A percentile compares a stretch with the other conserved stretches of the same genome.
These are phyloP conservation scores for Lipomyces spencermartinsiae DNA, from an alignment of 805 yeast genomes.

Conservation along the genomic window DNA sequence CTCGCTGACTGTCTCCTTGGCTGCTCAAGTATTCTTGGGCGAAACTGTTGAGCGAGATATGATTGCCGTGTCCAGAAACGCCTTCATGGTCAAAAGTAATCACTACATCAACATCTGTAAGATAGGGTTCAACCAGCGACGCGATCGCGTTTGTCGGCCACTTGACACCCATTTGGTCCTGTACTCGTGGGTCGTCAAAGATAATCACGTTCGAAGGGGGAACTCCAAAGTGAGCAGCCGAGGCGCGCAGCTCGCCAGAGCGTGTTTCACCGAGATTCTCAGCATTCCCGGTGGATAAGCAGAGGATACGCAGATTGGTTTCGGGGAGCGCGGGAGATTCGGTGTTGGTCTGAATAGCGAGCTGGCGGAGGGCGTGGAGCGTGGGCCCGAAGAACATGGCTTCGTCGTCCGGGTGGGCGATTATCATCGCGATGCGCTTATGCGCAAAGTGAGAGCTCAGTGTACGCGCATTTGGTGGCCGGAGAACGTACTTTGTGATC, in stretches of 20 bases:
- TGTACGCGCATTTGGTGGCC: slow-evolving; percentile 20
- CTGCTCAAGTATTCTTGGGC: slow-evolving; percentile 43
- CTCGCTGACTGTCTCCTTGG: slow-evolving; percentile 29
- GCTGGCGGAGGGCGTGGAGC: slow-evolving; percentile 53
- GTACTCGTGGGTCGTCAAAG: slow-evolving; percentile 57
- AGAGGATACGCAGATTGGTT: slow-evolving; percentile 26
- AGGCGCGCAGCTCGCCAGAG: slow-evolving; percentile 60
- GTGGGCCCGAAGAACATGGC: slow-evolving; percentile 96
- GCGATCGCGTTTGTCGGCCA: slow-evolving; percentile 66
- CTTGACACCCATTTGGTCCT: slow-evolving; percentile 68
- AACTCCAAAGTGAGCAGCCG: slow-evolving; percentile 63
- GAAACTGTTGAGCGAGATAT: slow-evolving; percentile 66
- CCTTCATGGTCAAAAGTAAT: slow-evolving; percentile 85
- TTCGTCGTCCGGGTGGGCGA: slow-evolving; percentile 99
- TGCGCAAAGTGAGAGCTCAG: slow-evolving; percentile 20
- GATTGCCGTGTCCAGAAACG: slow-evolving; percentile 88
- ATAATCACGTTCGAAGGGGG: slow-evolving; percentile 50
- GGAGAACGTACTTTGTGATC: slow-evolving; percentile 15
- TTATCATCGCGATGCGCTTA: slow-evolving; percentile 51
- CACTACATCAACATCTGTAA: slow-evolving; percentile 50
- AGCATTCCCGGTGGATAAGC: slow-evolving; percentile 75
- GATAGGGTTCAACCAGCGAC: slow-evolving; percentile 46
- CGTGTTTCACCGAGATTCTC: slow-evolving; percentile 75
- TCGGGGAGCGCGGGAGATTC: slow-evolving; percentile 11
- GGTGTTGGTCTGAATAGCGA: slow-evolving; percentile 36